A percentile compares a stretch with the other conserved stretches of the same genome.
phyloP scores from a whole-genome alignment of 176 grass and related monocot species.

The Aegilops speltoides region DNA sequence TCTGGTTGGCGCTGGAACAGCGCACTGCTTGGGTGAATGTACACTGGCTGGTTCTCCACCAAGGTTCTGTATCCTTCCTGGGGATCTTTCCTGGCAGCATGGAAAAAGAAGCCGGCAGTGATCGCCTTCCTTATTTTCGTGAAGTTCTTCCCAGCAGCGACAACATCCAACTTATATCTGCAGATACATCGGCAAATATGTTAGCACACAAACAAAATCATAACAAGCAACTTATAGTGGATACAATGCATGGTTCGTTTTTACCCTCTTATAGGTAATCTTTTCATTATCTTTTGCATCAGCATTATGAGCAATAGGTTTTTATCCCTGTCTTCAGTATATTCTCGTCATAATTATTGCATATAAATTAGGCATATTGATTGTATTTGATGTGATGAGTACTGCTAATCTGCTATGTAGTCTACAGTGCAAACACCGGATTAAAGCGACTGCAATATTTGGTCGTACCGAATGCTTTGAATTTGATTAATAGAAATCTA shows the following conservation, averaged over 20 bases:
- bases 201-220: no score
- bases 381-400: background rate
- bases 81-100: conserved; percentile 41
- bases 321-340: background rate
- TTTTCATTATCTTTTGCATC: background rate
- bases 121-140: conserved; percentile 54
- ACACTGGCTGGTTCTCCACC: conserved; percentile 75
- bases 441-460: background rate
- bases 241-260: background rate
- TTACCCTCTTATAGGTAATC: background rate
- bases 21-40: no score
- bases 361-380: background rate
- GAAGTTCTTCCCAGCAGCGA: conserved; percentile 20
- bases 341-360: background rate
- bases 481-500: background rate
- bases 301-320: background rate
- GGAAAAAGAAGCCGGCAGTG: conserved; percentile 93
- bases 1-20: no score
- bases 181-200: no score
- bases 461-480: background rate
- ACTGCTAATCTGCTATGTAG: background rate
- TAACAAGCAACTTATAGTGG: background rate
- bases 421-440: background rate
- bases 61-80: conserved; percentile 77
- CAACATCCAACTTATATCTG: conserved; percentile 91